Evolutionary conservation across 2,329 filamentous ascomycete species (phyloP), one percentile per base, ranked within the genome.

Genomic region (Xylariaceae sp.): DNA sequence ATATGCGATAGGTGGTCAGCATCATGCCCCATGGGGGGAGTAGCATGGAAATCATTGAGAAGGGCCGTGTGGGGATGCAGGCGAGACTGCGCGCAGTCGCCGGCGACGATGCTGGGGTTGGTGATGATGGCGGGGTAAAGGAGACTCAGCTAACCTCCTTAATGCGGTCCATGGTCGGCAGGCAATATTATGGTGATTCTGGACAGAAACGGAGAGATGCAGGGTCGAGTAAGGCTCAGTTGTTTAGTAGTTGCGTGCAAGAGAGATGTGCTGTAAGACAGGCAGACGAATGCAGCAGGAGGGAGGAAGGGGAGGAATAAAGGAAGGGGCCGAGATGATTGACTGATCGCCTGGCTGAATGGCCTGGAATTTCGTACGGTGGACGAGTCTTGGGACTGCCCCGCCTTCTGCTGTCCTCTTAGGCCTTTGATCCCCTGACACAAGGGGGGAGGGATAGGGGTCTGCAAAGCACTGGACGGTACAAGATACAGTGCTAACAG

Each of bases 151-250:
- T 72, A 65, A 89, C 84, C 75, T 88, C 81, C 80, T 86, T 89
- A 64, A 92, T 89, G 66, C 82, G 83, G 65, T 92, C 85, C 85
- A 90, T 90, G 57, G 57, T 73, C 60, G 31, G 51, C 40, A 45
- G 43, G 39, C 29, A 26, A 40, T 36, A 32, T 9, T 38, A 33
- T 30, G 23, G 31, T 40, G 44, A 38, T n/a, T n/a, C n/a, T n/a
- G 44, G 43, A 48, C 49, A 53, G 54, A 49, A 46, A 46, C 45
- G 50, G 44, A 39, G 41, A 33, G 33, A 49, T 51, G 55, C n/a
- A n/a, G n/a, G n/a, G n/a, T n/a, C n/a, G n/a, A n/a, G n/a, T n/a
- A n/a, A n/a, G n/a, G n/a, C n/a, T n/a, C n/a, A n/a, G n/a, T n/a
- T n/a, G n/a, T n/a, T n/a, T n/a, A n/a, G n/a, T n/a, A n/a, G n/a